phyloP scores from a whole-genome alignment of 495 filamentous ascomycete species.

The Aspergillus saccharolyticus region DNA sequence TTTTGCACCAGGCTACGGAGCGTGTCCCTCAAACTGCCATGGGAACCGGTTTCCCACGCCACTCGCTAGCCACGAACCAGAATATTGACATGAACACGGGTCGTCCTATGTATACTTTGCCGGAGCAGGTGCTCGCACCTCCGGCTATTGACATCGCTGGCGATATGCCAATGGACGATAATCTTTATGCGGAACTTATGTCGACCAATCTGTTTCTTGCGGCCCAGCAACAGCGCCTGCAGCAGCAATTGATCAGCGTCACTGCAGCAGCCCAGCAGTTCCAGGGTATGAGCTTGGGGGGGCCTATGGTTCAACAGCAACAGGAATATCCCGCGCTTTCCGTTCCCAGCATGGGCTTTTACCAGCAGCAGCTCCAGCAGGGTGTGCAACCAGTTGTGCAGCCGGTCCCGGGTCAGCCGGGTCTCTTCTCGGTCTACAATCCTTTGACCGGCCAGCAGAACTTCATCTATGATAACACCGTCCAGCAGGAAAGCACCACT shows the following conservation, averaged over 20 bases:
- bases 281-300: constrained; percentile 61
- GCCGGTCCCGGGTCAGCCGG: constrained; percentile 63
- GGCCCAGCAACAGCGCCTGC: constrained; percentile 80
- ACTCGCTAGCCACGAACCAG: constrained; percentile 43
- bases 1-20: constrained; percentile 33
- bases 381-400: constrained; percentile 66
- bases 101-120: constrained; percentile 60
- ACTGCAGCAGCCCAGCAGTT: constrained; percentile 66
- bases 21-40: constrained; percentile 60
- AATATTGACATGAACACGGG: constrained; percentile 31
- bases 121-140: constrained; percentile 83
- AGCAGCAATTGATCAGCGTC: constrained; percentile 57
- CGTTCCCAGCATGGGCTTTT: constrained; percentile 49
- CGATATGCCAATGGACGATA: constrained; percentile 71
- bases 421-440: constrained; percentile 77
- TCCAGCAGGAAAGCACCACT: constrained; percentile 29
- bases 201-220: constrained; percentile 81
- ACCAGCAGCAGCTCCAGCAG: constrained; percentile 67
- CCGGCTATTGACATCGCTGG: constrained; percentile 65
- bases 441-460: constrained; percentile 75
- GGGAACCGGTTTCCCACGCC: constrained; percentile 52
- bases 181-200: constrained; percentile 74
- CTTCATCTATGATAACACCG: constrained; percentile 58
- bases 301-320: constrained; percentile 38
- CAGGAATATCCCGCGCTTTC: constrained; percentile 25